phyloP scores from a whole-genome alignment of 78 protist species.

The Speleostelium caveatum region DNA sequence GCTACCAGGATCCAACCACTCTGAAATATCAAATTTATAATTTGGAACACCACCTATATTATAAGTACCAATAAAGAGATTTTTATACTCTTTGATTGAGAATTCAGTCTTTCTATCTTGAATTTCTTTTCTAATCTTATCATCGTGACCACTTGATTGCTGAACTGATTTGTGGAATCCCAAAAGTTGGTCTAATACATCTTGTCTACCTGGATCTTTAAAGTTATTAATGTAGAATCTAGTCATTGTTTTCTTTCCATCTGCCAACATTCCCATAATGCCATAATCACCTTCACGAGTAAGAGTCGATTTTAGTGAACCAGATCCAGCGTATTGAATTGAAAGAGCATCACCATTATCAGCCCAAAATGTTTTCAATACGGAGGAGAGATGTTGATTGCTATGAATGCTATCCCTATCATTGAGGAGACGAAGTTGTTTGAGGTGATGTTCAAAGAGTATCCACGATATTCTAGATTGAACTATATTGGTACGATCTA shows the following conservation, averaged over 20 bases:
- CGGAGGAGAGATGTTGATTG: constrained; percentile 12
- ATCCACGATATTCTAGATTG: constrained; percentile 70
- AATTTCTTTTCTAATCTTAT: constrained; percentile 54
- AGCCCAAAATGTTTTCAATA: constrained; percentile 83
- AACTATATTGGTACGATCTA: constrained; percentile 95
- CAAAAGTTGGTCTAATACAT: constrained; percentile 60
- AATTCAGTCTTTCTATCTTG: constrained; percentile 45
- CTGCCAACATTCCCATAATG: constrained; percentile 79
- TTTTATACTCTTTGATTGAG: constrained; percentile 45
- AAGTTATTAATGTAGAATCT: constrained; percentile 65
- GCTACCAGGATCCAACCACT: constrained; percentile 30
- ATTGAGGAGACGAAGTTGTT: background rate
- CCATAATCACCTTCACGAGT: constrained; percentile 86
- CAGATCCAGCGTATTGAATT: constrained; percentile 90
- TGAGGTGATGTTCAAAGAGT: constrained; percentile 38
- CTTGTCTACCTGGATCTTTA: constrained; percentile 68
- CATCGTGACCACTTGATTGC: constrained; percentile 21
- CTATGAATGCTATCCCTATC: background rate
- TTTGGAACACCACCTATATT: constrained; percentile 78
- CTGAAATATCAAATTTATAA: background rate
- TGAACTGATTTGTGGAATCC: constrained; percentile 47
- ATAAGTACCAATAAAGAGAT: constrained; percentile 70
- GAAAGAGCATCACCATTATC: constrained; percentile 91
- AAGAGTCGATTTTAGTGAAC: constrained; percentile 83
- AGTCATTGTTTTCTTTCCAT: constrained; percentile 72